Evolutionary conservation across 805 yeast species (phyloP).

Genomic region (Suhomyces tanzawaensis): DNA sequence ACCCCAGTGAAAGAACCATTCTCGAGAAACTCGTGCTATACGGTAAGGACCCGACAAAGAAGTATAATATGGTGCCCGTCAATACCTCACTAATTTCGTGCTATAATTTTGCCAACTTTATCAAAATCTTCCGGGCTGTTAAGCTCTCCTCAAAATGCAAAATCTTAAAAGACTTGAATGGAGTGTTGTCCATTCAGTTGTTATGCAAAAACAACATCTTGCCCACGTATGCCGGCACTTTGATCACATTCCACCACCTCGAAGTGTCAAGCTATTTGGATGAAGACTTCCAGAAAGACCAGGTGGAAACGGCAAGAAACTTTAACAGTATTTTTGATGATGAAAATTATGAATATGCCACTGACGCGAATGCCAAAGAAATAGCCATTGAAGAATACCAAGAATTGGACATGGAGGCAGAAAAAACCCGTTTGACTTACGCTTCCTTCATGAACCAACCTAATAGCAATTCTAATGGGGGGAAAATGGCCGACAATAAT

Average conservation of each 20-base stretch:
- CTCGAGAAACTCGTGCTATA: constrained; percentile 57
- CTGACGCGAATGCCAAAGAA: neutral
- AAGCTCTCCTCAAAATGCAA: constrained; percentile 40
- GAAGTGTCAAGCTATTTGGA: constrained; percentile 23
- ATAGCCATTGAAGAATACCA: constrained; percentile 5
- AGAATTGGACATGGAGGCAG: constrained; percentile 1
- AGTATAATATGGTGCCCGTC: constrained; percentile 24
- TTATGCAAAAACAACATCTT: constrained; percentile 31
- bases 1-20: constrained; percentile 61
- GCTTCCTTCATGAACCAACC: constrained; percentile 18
- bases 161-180: constrained; percentile 33
- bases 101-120: constrained; percentile 33
- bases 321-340: constrained; percentile 27
- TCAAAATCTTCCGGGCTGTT: constrained; percentile 34
- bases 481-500: no score
- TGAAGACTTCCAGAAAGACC: constrained; percentile 6
- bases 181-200: constrained; percentile 37
- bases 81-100: constrained; percentile 25
- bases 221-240: constrained; percentile 33
- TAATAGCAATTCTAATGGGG: neutral
- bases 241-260: constrained; percentile 40
- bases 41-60: constrained; percentile 18
- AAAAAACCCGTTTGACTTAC: constrained; percentile 19
- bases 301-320: constrained; percentile 7
- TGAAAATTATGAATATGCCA: constrained; percentile 22